A percentile compares a stretch with the other conserved stretches of the same genome.
phyloP scores from a whole-genome alignment of 1,139 yeast species.

The Candida anutae region DNA sequence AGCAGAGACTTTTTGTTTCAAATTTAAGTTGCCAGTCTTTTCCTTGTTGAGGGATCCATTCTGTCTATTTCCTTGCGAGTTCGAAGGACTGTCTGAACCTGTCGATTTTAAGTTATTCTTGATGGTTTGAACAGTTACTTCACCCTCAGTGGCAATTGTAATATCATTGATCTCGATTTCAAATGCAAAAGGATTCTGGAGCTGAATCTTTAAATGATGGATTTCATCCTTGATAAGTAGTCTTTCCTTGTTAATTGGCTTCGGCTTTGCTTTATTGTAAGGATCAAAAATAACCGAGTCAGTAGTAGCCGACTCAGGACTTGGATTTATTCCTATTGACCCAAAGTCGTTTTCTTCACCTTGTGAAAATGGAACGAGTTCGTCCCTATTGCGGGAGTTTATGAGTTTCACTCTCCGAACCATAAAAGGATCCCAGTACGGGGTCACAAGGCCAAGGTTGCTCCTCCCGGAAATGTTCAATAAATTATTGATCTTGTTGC shows the following conservation, averaged over 20 bases:
- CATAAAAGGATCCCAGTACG: slow-evolving; percentile 69
- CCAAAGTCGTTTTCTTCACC: slow-evolving; percentile 7
- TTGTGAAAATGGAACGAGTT: slow-evolving; percentile 28
- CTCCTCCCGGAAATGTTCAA: slow-evolving; percentile 12
- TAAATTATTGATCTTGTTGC: slow-evolving; percentile 20
- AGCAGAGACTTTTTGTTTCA: not conserved
- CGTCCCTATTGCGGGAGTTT: slow-evolving; percentile 15
- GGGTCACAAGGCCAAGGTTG: slow-evolving; percentile 12
- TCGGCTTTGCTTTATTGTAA: slow-evolving; percentile 12
- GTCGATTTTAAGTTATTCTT: slow-evolving; percentile 1
- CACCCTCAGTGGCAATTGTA: slow-evolving; percentile 29
- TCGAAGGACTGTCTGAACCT: not conserved
- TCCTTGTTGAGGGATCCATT: not conserved
- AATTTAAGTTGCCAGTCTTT: not conserved
- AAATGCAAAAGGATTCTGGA: slow-evolving; percentile 80
- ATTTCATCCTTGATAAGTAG: slow-evolving; percentile 50
- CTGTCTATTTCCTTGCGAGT: not conserved
- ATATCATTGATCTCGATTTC: slow-evolving; percentile 58
- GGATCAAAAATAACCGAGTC: slow-evolving; percentile 27
- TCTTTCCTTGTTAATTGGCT: slow-evolving; percentile 17
- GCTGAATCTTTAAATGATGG: slow-evolving; percentile 42
- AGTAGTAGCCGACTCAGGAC: slow-evolving; percentile 1
- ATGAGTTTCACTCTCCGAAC: slow-evolving; percentile 44
- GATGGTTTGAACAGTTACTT: slow-evolving; percentile 22
- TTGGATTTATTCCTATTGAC: not conserved